A percentile compares a stretch with the other conserved stretches of the same genome.
phyloP scores from a whole-genome alignment of 2,329 filamentous ascomycete species.

The Colletotrichum plurivorum region DNA sequence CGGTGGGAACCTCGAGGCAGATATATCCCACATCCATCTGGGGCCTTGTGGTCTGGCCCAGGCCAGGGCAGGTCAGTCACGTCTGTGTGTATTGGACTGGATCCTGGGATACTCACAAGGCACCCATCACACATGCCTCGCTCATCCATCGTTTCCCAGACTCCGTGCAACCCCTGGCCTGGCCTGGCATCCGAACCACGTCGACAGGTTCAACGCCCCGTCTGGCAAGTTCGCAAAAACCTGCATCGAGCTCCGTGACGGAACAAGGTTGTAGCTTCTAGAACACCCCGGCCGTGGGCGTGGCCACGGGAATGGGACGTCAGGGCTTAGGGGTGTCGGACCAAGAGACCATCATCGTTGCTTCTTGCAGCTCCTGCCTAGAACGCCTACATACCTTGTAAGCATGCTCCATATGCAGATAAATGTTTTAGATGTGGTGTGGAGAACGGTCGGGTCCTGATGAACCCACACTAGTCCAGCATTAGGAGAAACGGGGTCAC shows the following conservation, averaged over 20 bases:
- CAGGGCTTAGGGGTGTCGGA: constrained; percentile 1
- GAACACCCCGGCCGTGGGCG: constrained; percentile 9
- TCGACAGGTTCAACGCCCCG: background rate
- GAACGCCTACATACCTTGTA: background rate
- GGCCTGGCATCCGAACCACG: background rate
- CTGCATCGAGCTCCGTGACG: constrained; percentile 14
- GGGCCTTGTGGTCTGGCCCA: constrained; percentile 4
- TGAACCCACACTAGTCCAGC: background rate
- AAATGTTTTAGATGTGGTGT: constrained; percentile 34
- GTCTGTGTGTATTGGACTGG: background rate
- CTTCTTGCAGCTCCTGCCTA: constrained; percentile 26
- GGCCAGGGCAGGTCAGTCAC: constrained; percentile 1
- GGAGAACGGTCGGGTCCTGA: constrained; percentile 22
- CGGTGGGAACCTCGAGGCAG: constrained; percentile 27
- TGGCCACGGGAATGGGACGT: constrained; percentile 6
- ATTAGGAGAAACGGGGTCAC: background rate
- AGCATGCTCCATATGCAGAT: constrained; percentile 9
- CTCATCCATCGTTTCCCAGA: background rate
- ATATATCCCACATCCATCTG: constrained; percentile 27
- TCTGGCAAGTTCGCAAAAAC: constrained; percentile 11
- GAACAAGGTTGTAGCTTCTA: constrained; percentile 28
- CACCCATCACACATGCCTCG: background rate
- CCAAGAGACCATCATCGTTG: background rate
- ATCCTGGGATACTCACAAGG: too few species aligned
- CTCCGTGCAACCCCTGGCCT: constrained; percentile 5